A percentile compares a stretch with the other conserved stretches of the same genome.
These are phyloP conservation scores for Botryotinia convoluta DNA, from an alignment of 2,329 filamentous ascomycete genomes.

Conservation along the genomic window DNA sequence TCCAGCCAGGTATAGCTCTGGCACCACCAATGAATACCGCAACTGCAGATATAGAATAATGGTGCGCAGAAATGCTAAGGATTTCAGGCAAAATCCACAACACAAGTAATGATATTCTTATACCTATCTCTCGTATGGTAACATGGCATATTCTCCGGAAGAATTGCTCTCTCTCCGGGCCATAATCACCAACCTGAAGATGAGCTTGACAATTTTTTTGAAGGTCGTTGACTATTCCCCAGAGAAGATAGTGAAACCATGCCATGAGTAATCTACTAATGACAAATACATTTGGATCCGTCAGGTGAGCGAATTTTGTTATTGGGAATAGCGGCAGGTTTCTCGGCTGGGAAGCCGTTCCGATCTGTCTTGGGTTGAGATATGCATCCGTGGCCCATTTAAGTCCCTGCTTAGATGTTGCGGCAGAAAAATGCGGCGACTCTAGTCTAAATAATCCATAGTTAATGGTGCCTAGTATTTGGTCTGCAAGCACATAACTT, in stretches of 20 bases:
- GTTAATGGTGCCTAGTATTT: neutral
- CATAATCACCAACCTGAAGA: constrained; percentile 1
- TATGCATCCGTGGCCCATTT: neutral
- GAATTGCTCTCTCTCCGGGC: neutral
- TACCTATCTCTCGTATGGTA: neutral
- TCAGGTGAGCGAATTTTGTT: neutral
- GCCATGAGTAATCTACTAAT: constrained; percentile 5
- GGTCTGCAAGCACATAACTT: neutral
- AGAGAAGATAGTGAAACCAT: constrained; percentile 11
- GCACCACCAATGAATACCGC: neutral
- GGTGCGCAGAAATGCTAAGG: neutral
- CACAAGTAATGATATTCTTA: neutral
- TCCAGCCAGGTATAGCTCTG: constrained; percentile 8
- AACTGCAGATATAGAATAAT: neutral
- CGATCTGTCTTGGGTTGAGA: neutral
- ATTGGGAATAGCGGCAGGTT: constrained; percentile 10
- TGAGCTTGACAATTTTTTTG: neutral
- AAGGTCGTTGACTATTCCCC: neutral
- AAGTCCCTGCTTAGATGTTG: neutral
- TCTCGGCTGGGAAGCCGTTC: neutral
- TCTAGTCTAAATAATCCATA: neutral
- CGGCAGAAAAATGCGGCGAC: neutral
- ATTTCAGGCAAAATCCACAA: neutral
- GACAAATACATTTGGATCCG: neutral
- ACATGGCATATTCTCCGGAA: constrained; percentile 4